Conservation (phyloP, 2,329 filamentous ascomycete species). For the Pestalotiopsis sp. region DNA sequence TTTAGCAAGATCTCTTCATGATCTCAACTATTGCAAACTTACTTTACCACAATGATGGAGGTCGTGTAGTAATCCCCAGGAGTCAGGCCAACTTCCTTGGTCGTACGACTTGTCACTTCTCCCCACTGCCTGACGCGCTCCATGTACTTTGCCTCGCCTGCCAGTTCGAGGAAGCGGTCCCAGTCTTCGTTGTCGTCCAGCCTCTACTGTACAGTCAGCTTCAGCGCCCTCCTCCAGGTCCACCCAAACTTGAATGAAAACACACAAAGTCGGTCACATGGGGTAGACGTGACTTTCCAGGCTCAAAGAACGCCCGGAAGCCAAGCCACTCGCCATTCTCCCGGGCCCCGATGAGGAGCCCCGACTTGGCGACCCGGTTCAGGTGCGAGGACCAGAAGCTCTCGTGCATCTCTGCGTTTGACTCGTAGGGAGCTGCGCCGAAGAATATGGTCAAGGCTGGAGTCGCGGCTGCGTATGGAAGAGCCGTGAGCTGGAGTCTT, state of each 20-base stretch:
- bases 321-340: conserved; percentile 1
- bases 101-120: not conserved
- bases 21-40: not conserved
- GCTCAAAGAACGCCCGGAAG: conserved; percentile 3
- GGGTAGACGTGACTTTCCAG: not conserved
- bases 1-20: not conserved
- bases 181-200: not conserved
- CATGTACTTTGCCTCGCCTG: not conserved
- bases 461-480: not conserved
- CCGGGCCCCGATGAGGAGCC: not conserved
- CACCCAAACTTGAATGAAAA: not conserved
- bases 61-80: conserved; percentile 2
- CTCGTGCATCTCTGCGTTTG: conserved; percentile 7
- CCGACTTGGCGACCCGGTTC: conserved; percentile 3
- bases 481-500: not conserved
- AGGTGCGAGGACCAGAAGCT: conserved; percentile 6
- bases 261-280: conserved; percentile 2
- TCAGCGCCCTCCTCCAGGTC: not conserved
- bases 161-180: conserved; percentile 4
- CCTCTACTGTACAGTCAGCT: not conserved
- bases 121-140: not conserved
- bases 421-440: conserved; percentile 4
- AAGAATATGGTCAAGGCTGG: conserved; percentile 8
- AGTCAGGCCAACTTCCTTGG: not conserved
- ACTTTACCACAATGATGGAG: conserved; percentile 7